Evolutionary conservation across 305 asterid genomes (phyloP).

Genomic region (Fraxinus sp.): DNA sequence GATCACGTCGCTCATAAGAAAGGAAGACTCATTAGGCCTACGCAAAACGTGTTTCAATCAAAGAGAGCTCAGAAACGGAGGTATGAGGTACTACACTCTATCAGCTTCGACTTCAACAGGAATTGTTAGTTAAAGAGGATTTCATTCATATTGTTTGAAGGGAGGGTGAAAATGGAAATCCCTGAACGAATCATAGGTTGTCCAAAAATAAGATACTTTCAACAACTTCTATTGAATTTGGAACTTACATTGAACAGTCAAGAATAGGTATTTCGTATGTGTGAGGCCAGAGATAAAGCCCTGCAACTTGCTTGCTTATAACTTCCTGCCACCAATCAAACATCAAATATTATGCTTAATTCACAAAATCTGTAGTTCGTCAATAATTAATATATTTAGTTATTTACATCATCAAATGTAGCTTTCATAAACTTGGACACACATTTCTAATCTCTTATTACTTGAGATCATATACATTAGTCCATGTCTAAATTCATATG

Average conservation of each 20-base stretch:
- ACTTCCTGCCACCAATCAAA: conserved; percentile 47
- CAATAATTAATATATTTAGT: background rate
- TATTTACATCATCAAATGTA: background rate
- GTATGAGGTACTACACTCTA: background rate
- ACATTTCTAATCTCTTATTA: background rate
- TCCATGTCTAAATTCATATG: background rate
- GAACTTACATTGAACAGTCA: conserved; percentile 65
- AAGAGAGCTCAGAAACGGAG: background rate
- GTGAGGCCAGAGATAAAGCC: conserved; percentile 73
- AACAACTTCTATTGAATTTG: conserved; percentile 4
- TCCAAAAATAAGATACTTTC: background rate
- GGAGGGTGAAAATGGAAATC: background rate
- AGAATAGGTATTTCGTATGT: conserved; percentile 58
- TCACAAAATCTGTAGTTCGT: background rate
- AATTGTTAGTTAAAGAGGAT: background rate
- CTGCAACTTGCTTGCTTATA: conserved; percentile 46
- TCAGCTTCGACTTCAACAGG: background rate
- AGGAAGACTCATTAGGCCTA: background rate
- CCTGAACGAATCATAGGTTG: conserved; percentile 4
- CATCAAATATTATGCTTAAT: background rate
- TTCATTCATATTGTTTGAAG: background rate
- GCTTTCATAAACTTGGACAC: background rate
- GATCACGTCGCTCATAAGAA: background rate
- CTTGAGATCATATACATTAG: too few relatives aligned
- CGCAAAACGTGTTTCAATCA: background rate